phyloP scores from a whole-genome alignment of 768 basidiomycete genomes.

The Suillus lakei region DNA sequence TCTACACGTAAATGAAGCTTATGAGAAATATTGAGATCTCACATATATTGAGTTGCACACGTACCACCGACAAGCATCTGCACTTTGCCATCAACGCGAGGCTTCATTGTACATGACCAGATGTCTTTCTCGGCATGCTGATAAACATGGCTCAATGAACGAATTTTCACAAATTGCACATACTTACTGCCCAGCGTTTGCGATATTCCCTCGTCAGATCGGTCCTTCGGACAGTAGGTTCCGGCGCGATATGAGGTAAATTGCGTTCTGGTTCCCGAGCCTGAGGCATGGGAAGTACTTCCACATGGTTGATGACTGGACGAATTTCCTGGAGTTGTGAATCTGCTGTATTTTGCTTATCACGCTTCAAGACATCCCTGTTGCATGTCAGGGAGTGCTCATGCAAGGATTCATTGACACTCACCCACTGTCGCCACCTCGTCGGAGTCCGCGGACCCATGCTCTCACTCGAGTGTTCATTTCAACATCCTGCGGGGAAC shows the following conservation, averaged over 20 bases:
- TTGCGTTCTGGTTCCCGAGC: not conserved
- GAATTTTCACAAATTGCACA: not conserved
- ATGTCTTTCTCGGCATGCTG: not conserved
- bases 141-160: not conserved
- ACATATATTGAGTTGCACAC: not conserved
- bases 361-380: constrained; percentile 52
- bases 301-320: constrained; percentile 10
- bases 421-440: constrained; percentile 66
- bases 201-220: constrained; percentile 2
- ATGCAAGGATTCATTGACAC: constrained; percentile 25
- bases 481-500: constrained; percentile 54
- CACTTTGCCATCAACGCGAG: not conserved
- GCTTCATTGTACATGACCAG: not conserved
- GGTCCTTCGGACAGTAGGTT: not conserved
- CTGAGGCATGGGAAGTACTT: constrained; percentile 12
- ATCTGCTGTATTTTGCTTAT: constrained; percentile 37
- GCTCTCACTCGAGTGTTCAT: constrained; percentile 42
- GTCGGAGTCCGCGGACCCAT: constrained; percentile 62
- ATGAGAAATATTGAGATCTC: too few species aligned
- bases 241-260: not conserved
- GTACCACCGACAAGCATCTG: not conserved
- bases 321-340: constrained; percentile 6
- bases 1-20: not conserved
- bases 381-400: constrained; percentile 53
- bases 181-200: not conserved